These are phyloP conservation scores for Paraphoma chrysanthemicola DNA, from an alignment of 2,329 filamentous ascomycete species.

Conservation along the genomic window DNA sequence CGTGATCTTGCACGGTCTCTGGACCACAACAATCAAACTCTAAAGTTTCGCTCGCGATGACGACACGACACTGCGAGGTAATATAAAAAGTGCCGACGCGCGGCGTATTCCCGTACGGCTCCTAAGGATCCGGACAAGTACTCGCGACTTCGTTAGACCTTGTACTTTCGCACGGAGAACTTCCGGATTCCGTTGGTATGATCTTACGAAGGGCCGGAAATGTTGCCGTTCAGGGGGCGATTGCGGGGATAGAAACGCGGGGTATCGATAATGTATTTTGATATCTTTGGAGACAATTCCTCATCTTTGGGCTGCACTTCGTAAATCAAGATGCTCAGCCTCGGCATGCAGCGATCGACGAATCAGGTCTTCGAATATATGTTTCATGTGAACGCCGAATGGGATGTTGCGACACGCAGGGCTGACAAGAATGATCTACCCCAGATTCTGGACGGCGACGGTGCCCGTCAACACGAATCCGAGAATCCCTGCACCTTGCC, in stretches of 20 bases:
- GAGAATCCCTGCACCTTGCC: not conserved
- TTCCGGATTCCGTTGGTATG: constrained; percentile 13
- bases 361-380: not conserved
- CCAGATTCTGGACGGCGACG: not conserved
- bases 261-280: constrained; percentile 12
- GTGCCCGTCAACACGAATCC: not conserved
- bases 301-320: not conserved
- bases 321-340: not conserved
- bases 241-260: constrained; percentile 16
- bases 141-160: constrained; percentile 1
- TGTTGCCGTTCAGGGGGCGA: constrained; percentile 14
- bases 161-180: constrained; percentile 6
- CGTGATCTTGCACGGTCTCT: not conserved
- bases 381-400: not conserved
- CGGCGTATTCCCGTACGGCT: not conserved
- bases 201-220: constrained; percentile 8
- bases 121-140: not conserved
- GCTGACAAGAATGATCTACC: not conserved
- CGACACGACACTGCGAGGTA: not conserved
- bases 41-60: not conserved
- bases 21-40: not conserved
- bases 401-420: not conserved
- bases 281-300: not conserved
- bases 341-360: not conserved
- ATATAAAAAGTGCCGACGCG: not conserved